Percentiles rank a stretch among this genome's conserved stretches.
phyloP scores from a whole-genome alignment of 345 rosid genomes.

The Sisymbrium altissimum region DNA sequence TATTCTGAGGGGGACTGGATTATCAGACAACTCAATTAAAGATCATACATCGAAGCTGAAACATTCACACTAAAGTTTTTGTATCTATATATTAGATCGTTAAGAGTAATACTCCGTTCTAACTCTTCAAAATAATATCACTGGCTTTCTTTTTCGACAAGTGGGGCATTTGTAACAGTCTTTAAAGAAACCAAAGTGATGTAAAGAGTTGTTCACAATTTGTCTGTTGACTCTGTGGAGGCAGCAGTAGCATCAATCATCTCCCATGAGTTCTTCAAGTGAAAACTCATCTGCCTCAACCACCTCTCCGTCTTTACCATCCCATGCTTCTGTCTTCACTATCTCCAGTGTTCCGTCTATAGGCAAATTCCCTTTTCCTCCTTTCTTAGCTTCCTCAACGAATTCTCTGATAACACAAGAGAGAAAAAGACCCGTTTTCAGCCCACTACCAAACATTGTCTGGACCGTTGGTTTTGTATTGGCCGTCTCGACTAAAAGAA shows the following conservation, averaged over 20 bases:
- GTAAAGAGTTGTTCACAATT: constrained; percentile 11
- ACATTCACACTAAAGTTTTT: not conserved
- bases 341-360: constrained; percentile 50
- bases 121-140: not conserved
- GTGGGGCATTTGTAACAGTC: not conserved
- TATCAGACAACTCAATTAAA: not conserved
- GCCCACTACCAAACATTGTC: not conserved
- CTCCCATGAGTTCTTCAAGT: constrained; percentile 90
- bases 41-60: not conserved
- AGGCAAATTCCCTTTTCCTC: constrained; percentile 95
- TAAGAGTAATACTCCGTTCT: not conserved
- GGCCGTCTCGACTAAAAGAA: not conserved
- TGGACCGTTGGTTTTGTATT: not conserved
- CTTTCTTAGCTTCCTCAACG: constrained; percentile 78
- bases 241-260: constrained; percentile 33
- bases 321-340: constrained; percentile 76
- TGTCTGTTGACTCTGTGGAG: not conserved
- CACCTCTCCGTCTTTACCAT: constrained; percentile 82
- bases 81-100: not conserved
- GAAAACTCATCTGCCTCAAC: constrained; percentile 90
- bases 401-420: constrained; percentile 56
- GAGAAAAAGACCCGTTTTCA: not conserved
- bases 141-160: not conserved
- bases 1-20: not conserved
- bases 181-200: not conserved